Evolutionary conservation across 2,329 filamentous ascomycete species (phyloP).

Genomic region (Lithohypha guttulata): DNA sequence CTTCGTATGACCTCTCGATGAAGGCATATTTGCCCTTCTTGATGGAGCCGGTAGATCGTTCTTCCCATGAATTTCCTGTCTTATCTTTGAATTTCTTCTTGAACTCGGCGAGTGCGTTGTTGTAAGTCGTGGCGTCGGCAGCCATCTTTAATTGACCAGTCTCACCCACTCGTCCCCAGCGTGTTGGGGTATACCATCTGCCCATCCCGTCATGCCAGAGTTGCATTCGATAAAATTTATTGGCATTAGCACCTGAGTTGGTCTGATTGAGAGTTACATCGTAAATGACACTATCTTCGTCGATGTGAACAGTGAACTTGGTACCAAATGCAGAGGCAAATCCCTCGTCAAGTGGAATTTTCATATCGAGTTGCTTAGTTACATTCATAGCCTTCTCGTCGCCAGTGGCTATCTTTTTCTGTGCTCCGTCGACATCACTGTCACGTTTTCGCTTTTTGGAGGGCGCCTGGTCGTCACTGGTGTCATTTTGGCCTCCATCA

Average conservation of each 20-base stretch:
- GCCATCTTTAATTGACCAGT: conserved; percentile 36
- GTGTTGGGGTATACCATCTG: conserved; percentile 55
- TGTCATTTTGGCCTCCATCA: not conserved
- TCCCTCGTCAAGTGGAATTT: conserved; percentile 43
- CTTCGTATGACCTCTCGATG: conserved; percentile 67
- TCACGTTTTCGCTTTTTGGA: conserved; percentile 11
- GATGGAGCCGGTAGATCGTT: conserved; percentile 41
- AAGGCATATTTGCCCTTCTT: conserved; percentile 62
- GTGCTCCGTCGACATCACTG: conserved; percentile 10
- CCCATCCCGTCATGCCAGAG: conserved; percentile 34
- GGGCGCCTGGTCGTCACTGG: not conserved
- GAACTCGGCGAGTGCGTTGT: conserved; percentile 35
- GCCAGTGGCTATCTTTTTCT: conserved; percentile 9
- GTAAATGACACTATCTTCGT: conserved; percentile 55
- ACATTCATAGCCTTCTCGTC: conserved; percentile 20
- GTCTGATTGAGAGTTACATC: conserved; percentile 74
- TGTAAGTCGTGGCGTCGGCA: conserved; percentile 27
- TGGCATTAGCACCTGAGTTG: conserved; percentile 38
- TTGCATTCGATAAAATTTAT: conserved; percentile 56
- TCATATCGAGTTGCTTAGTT: conserved; percentile 34
- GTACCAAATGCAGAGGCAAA: conserved; percentile 25
- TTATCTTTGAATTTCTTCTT: conserved; percentile 50
- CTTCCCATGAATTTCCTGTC: conserved; percentile 41
- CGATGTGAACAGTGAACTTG: conserved; percentile 51
- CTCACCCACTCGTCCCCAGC: conserved; percentile 68